Conservation (phyloP, 148 eudicot genomes). For the Rhododendron ferrugineum region DNA sequence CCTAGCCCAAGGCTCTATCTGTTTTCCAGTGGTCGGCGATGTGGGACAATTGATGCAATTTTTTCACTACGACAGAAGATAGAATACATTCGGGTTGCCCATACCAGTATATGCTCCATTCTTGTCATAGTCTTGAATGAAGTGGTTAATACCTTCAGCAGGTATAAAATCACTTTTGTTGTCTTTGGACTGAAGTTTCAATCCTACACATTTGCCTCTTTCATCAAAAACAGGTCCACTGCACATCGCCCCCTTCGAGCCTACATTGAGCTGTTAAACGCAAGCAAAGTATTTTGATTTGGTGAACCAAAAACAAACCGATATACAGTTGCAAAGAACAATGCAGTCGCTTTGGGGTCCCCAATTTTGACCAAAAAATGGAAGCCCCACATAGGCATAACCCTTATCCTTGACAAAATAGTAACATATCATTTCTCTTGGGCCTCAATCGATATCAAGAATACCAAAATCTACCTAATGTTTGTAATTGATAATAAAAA, state of each 20-base stretch:
- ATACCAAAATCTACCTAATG: neutral
- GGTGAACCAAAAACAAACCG: neutral
- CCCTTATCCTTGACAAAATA: neutral
- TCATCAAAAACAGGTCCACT: neutral
- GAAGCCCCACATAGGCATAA: no score
- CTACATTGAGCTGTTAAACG: neutral
- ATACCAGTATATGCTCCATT: neutral
- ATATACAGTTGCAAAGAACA: no score
- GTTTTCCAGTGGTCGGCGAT: neutral
- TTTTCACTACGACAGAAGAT: neutral
- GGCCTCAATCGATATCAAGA: no score
- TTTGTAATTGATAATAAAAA: neutral
- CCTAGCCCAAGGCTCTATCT: no score
- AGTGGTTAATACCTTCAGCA: neutral
- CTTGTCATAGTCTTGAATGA: neutral
- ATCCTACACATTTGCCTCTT: neutral
- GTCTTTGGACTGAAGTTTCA: neutral
- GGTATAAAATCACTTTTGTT: neutral
- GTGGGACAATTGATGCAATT: neutral
- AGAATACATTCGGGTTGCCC: neutral
- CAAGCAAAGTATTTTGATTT: neutral
- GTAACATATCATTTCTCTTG: neutral
- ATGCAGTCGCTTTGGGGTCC: no score
- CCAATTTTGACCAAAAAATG: no score
- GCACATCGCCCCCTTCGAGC: neutral